Base-by-base conservation (phyloP, 1,139 yeast species). In the Yamadazyma jaroonii region DNA sequence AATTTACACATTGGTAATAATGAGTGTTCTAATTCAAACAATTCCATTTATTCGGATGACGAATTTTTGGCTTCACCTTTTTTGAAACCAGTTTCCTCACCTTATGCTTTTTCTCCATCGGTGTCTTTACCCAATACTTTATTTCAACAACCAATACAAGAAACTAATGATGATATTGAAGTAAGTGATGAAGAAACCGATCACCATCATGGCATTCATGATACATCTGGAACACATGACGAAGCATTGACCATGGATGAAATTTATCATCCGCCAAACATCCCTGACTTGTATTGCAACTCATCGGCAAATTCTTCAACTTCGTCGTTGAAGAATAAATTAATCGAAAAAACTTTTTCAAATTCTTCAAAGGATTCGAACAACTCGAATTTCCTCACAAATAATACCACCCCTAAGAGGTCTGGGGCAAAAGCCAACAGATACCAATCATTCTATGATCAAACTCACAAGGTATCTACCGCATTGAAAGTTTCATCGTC, bases 371-470 rank as follows among this genome's bases (percentile, higher is more conserved):
- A 53, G 35, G 64, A 63, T 20, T 62, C 65, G 2, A 31, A 20
- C 24, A 25, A 24, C 38, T 35, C 32, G 23, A 29, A 11, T 43
- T 37, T 10, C 9, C 22, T n/a, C 14, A 17, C 10, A 9, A 30
- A 28, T 8, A 24, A 25, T 17, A 29, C 25, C 4, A 58, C 62
- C 0, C 67, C 70, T n/a, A 66, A 55, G 49, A 53, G 70, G 41
- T 67, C 63, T 3, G 72, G 67, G 5, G 77, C 78, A n/a, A 64
- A 70, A 39, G 79, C 79, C 3, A 65, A 65, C 31, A 52, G 79
- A 35, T 75, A 74, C 45, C 77, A 74, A 49, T 67, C 64, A 8
- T 72, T 74, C 47, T 74, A 74, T 45, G 77, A 72, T 45, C 76
- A 72, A 45, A 68, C 75, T 5, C 58, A 60, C 36, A 57, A 72